Evolutionary conservation across 2,329 filamentous ascomycete genomes (phyloP), one percentile per base, ranked within the genome.

Genomic region (Xylaria polymorpha): DNA sequence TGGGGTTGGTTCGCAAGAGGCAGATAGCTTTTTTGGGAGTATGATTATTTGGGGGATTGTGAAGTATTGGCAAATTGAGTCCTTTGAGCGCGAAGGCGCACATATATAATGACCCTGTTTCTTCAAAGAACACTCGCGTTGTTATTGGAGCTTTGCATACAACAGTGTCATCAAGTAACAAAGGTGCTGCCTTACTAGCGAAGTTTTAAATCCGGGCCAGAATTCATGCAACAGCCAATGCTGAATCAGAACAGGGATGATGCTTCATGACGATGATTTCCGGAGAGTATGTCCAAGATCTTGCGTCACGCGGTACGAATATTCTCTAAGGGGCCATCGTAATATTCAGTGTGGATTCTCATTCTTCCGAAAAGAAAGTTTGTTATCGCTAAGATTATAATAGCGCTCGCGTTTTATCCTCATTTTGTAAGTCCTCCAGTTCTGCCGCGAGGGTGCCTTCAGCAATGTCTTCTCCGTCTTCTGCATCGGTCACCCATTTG

Each of bases 401-500:
- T 14, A 50, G 51, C 14, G 64, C 39, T 37, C n/a, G 64, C 32
- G 56, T 44, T n/a, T 50, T 57, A 7, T 41, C 46, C 4, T 18
- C 20, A 5, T 25, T 29, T 15, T 59, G 20, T 2, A 29, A 53
- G 10, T 69, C 61, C 35, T 71, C 69, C 9, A 71, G 50, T 46
- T 71, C 67, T 14, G 63, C 69, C 3, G 64, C 64, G 9, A 71
- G 67, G 9, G 67, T 69, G 1, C 67, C 67, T 35, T 71, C 67
- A 5, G 66, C 66, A 37, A 71, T 62, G 8, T 71, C 67, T 48
- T 71, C 69, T 1, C 69, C 69, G n/a, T 71, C 69, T 64, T 65
- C 50, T 7, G 61, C 67, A 35, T 70, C 67, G 3, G 64, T 69
- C 8, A 71, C 55, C 69, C 69, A 70, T 67, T 63, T 71, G 6